phyloP scores from a whole-genome alignment of 2,329 filamentous ascomycete genomes.

The Fusarium newnesense region DNA sequence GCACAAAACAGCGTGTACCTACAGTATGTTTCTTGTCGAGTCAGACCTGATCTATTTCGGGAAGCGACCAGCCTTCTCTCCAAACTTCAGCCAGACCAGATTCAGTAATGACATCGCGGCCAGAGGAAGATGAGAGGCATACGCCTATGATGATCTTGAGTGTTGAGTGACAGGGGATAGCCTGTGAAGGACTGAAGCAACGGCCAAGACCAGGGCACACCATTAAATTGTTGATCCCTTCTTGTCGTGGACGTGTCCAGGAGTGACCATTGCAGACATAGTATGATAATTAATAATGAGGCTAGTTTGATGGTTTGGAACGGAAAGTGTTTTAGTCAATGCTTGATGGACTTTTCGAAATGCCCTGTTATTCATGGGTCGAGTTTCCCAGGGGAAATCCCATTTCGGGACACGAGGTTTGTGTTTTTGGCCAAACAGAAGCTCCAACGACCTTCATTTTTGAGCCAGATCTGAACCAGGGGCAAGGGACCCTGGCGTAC shows the following conservation, averaged over 20 bases:
- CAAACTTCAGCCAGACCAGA: background rate
- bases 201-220: background rate
- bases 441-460: slow-evolving; percentile 17
- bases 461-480: slow-evolving; percentile 38
- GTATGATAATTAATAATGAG: background rate
- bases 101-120: slow-evolving; percentile 4
- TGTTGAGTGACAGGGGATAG: background rate
- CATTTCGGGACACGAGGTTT: slow-evolving; percentile 50
- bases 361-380: slow-evolving; percentile 21
- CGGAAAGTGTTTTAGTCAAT: slow-evolving; percentile 6
- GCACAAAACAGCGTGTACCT: background rate
- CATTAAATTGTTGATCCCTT: background rate
- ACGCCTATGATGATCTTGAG: background rate
- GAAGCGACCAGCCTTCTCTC: background rate
- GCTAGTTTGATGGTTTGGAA: slow-evolving; percentile 19
- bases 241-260: background rate
- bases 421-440: slow-evolving; percentile 40
- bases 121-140: background rate
- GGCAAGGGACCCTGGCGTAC: slow-evolving; percentile 19
- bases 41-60: slow-evolving; percentile 4
- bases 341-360: slow-evolving; percentile 29
- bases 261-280: background rate
- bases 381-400: slow-evolving; percentile 30
- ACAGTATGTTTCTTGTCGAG: background rate
- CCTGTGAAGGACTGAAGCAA: background rate